Conservation (phyloP, 1,139 yeast species). For the Kurtzmaniella quercitrusa region DNA sequence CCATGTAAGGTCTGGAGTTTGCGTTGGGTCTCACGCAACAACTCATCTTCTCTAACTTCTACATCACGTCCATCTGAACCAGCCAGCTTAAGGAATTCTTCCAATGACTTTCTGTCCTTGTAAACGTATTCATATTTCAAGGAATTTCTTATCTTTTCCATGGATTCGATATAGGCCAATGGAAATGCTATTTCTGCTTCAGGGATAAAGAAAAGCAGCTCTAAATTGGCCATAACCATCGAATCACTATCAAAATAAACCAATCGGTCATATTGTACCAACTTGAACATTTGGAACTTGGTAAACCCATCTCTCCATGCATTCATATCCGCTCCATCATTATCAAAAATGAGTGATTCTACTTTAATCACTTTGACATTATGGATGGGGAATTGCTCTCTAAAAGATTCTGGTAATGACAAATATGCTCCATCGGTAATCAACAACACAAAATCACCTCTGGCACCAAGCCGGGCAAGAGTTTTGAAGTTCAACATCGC, state of each 20-base stretch:
- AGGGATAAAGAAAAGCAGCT: conserved; percentile 46
- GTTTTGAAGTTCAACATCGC: conserved; percentile 28
- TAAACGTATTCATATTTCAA: background rate
- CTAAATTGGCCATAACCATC: conserved; percentile 24
- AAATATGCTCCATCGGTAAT: conserved; percentile 1
- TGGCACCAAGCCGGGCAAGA: conserved; percentile 17
- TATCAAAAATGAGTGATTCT: background rate
- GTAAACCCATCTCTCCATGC: conserved; percentile 3
- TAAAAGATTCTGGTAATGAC: background rate
- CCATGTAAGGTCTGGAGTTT: background rate
- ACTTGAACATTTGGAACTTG: conserved; percentile 10
- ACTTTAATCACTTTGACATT: background rate
- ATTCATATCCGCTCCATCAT: background rate
- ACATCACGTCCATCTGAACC: background rate
- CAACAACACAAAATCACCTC: conserved; percentile 23
- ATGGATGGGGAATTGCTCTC: background rate
- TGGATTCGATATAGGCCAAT: conserved; percentile 17
- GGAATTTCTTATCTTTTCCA: background rate
- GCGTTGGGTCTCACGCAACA: background rate
- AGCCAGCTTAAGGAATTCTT: background rate
- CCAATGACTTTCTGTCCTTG: background rate
- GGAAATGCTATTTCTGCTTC: conserved; percentile 28
- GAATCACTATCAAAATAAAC: conserved; percentile 42
- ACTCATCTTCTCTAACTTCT: background rate
- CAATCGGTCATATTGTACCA: conserved; percentile 29